Base-by-base conservation (phyloP, 768 basidiomycete genomes). In the Sistotremastrum suecicum region DNA sequence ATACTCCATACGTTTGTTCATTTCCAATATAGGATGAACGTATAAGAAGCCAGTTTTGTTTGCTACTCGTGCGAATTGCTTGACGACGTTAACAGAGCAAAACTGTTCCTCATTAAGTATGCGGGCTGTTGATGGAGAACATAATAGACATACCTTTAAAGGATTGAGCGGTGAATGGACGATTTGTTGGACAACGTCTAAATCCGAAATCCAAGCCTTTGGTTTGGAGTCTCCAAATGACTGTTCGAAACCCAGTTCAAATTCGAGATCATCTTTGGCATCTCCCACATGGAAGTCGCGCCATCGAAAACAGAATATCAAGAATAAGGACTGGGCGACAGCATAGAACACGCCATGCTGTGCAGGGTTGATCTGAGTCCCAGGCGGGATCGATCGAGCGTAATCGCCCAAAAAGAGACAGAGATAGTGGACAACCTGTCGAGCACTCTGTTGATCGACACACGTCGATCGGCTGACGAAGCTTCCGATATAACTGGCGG, bases 221-320 rank as follows among this genome's bases (percentile, higher is more conserved):
- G 82, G 52, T 74, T 78, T 46, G 59, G 55, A 47, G 54, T 31
- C 55, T 51, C 44, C 35, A 44, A 34, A 33, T 48, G 20, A 34
- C 37, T 34, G 43, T 53, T 32, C 50, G 63, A 43, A 57, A 43
- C 51, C 56, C 28, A 59, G 48, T 20, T 60, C 66, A 35, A 71
- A 75, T 28, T 69, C 72, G 28, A 68, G 73, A 28, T 66, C 69
- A 4, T 80, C 82, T 9, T 75, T 70, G n/a, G 65, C 66, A 20
- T 72, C 73, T 42, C 77, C 75, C 37, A 76, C 50, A 4, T 57
- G 60, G 34, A 98, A 64, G 52, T 98, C 95, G 49, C 87, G 67
- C 94, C 94, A 98, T 7, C 95, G 70, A 64, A 98, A 99, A 61
- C 95, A 98, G 61, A 99, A 99, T 51, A 99, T 89, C 51, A 98